Conservation (phyloP, 2,329 filamentous ascomycete genomes). For the Rhexocercosporidium sp. region DNA sequence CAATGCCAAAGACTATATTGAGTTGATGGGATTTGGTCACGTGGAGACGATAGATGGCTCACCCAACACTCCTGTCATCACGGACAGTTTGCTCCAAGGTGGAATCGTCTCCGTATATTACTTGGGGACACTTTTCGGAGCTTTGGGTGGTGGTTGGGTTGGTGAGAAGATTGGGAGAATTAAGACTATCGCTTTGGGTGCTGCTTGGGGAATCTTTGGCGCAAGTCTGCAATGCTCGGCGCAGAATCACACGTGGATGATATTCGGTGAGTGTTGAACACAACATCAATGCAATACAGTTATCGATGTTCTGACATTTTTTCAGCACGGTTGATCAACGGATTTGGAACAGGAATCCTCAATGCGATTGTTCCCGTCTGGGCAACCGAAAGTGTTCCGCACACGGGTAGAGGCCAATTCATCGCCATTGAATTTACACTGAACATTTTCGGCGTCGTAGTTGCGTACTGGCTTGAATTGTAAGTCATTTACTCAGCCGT, state of each 20-base stretch:
- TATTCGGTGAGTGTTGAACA: conserved; percentile 55
- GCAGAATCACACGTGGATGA: conserved; percentile 72
- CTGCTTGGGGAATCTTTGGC: conserved; percentile 62
- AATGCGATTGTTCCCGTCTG: conserved; percentile 50
- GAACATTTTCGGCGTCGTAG: conserved; percentile 73
- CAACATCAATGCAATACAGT: background rate
- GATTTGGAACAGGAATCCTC: conserved; percentile 47
- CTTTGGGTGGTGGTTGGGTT: conserved; percentile 65
- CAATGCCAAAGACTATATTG: conserved; percentile 66
- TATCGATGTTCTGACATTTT: conserved; percentile 3
- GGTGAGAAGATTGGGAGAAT: conserved; percentile 68
- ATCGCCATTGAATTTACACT: conserved; percentile 75
- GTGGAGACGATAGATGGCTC: conserved; percentile 48
- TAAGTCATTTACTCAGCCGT: conserved; percentile 23
- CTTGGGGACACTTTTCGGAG: conserved; percentile 67
- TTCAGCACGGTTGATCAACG: conserved; percentile 50
- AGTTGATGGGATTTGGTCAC: conserved; percentile 69
- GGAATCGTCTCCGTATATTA: conserved; percentile 64
- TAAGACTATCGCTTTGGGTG: conserved; percentile 64
- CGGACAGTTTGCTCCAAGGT: conserved; percentile 64
- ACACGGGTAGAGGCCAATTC: conserved; percentile 71
- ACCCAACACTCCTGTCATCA: conserved; percentile 58
- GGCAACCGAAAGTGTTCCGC: conserved; percentile 57
- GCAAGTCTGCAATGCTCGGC: conserved; percentile 69
- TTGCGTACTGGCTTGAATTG: conserved; percentile 62